Percentiles rank a stretch among this genome's conserved stretches.
Evolutionary conservation across 2,329 filamentous ascomycete genomes (phyloP).

Genomic region (Colletotrichum tropicale): DNA sequence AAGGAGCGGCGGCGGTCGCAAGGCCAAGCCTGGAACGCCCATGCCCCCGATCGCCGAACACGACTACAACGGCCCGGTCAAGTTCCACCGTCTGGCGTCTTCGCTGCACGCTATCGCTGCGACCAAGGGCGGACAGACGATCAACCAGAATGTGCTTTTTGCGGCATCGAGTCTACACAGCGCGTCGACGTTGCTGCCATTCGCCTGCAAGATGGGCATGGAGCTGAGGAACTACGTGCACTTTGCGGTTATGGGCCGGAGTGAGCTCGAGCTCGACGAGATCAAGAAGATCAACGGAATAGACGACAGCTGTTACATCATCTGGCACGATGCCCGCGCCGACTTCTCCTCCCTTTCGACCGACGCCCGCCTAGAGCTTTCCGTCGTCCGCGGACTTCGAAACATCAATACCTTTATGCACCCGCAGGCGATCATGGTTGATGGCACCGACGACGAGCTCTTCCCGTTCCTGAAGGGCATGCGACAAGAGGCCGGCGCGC

Average conservation of each 20-base stretch:
- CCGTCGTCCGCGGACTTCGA: constrained; percentile 68
- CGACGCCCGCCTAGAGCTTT: constrained; percentile 69
- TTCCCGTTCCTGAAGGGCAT: constrained; percentile 68
- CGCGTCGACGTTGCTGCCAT: constrained; percentile 73
- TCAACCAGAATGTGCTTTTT: constrained; percentile 79
- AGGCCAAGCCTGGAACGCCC: constrained; percentile 19
- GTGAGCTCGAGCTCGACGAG: constrained; percentile 70
- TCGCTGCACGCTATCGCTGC: constrained; percentile 65
- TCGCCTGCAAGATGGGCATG: constrained; percentile 85
- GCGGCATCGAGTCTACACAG: constrained; percentile 77
- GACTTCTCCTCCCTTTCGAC: constrained; percentile 75
- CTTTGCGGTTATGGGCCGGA: constrained; percentile 78
- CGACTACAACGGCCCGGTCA: constrained; percentile 72
- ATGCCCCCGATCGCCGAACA: constrained; percentile 22
- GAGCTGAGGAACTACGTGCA: constrained; percentile 78
- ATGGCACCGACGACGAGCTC: constrained; percentile 72
- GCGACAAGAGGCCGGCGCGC: constrained; percentile 54
- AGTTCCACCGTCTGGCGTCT: constrained; percentile 67
- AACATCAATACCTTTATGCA: constrained; percentile 77
- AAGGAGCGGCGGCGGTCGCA: background rate
- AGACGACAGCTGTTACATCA: constrained; percentile 70
- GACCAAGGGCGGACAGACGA: constrained; percentile 53
- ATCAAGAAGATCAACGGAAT: constrained; percentile 81
- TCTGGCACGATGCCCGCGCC: constrained; percentile 74
- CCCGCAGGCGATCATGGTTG: constrained; percentile 77